A percentile compares a stretch with the other conserved stretches of the same genome.
Evolutionary conservation across 2,329 filamentous ascomycete species (phyloP).

Genomic region (Aspergillus aculeatus): DNA sequence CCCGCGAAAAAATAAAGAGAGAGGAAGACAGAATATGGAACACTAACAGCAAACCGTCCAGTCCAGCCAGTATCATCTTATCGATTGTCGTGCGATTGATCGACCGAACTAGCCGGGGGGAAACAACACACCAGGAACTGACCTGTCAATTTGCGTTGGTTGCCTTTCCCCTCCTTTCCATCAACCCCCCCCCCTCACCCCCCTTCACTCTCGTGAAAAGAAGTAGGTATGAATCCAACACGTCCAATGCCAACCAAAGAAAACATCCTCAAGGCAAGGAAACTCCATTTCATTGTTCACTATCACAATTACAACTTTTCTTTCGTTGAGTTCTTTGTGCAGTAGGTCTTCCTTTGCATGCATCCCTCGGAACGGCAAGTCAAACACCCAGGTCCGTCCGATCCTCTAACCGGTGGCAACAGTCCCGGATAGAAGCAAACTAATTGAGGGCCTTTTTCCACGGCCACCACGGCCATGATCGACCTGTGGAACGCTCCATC

Average conservation of each 20-base stretch:
- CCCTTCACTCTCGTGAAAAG: no score
- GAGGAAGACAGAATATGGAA: no score
- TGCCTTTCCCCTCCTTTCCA: neutral
- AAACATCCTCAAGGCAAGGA: neutral
- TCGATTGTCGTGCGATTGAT: neutral
- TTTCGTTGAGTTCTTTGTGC: neutral
- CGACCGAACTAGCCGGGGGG: neutral
- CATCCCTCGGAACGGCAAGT: neutral
- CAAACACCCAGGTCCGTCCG: neutral
- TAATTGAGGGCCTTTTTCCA: conserved; percentile 8
- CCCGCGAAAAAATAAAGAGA: neutral
- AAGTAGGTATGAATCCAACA: neutral
- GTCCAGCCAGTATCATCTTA: neutral
- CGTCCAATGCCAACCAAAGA: neutral
- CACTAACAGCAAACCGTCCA: neutral
- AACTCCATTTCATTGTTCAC: neutral
- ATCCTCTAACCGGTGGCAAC: conserved; percentile 5
- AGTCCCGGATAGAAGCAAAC: neutral
- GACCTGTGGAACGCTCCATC: conserved; percentile 15
- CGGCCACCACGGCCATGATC: conserved; percentile 8
- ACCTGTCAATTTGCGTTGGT: conserved; percentile 1
- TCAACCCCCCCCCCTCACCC: neutral
- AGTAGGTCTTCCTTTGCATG: neutral
- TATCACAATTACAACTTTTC: neutral
- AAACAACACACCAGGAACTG: conserved; percentile 5